Evolutionary conservation across 306 rosid species (phyloP).

Genomic region (Hylodesmum podocarpum): DNA sequence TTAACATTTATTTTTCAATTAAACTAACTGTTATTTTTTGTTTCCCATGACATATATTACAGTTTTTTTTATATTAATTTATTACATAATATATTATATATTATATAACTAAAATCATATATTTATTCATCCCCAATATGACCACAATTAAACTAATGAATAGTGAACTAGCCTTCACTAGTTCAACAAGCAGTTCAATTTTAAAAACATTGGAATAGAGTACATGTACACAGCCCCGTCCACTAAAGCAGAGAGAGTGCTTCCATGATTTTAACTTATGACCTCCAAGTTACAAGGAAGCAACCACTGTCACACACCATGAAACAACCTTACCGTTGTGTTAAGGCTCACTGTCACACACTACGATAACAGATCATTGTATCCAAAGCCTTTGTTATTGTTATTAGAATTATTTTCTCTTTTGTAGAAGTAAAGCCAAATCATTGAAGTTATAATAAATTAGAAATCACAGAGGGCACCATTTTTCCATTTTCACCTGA

Average conservation of each 20-base stretch:
- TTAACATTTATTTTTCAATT: not conserved
- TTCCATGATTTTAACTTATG: not conserved
- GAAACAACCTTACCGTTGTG: not conserved
- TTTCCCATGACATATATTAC: not conserved
- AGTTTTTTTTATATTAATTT: not conserved
- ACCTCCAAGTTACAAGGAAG: not conserved
- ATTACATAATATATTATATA: not conserved
- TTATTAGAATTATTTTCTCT: not conserved
- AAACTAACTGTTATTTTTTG: not conserved
- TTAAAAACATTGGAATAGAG: not conserved
- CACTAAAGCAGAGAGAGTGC: not conserved
- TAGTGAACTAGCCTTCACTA: not conserved
- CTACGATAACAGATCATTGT: conserved; percentile 4
- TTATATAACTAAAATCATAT: not conserved
- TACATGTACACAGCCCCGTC: not conserved
- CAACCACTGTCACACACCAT: not conserved
- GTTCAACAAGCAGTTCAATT: not conserved
- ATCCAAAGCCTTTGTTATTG: conserved; percentile 13
- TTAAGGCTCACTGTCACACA: not conserved
- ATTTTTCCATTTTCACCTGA: conserved; percentile 58
- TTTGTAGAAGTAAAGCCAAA: not conserved
- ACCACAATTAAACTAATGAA: not conserved
- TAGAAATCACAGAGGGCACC: conserved; percentile 8
- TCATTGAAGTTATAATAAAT: conserved; percentile 18
- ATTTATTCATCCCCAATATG: not conserved